Percentiles rank a stretch among this genome's conserved stretches.
Evolutionary conservation across 208 protist species (phyloP).

Genomic region (Wallacemonas rigidus): DNA sequence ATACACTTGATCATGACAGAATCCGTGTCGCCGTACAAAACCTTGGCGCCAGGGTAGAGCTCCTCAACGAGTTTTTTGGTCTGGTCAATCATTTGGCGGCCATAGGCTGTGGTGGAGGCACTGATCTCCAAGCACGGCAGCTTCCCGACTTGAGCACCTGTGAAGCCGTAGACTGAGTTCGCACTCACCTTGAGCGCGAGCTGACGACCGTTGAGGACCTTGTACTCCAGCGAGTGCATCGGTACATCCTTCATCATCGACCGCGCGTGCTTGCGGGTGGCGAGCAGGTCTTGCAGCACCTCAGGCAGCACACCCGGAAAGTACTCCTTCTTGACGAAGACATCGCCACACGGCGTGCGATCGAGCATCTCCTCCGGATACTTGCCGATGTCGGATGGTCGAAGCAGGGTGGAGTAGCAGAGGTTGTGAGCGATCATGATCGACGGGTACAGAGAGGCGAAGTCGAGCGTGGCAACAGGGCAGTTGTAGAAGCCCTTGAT

Average conservation of each 20-base stretch:
- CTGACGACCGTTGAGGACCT: conserved; percentile 98
- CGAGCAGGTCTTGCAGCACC: conserved; percentile 85
- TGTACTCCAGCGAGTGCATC: conserved; percentile 82
- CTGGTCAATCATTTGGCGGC: conserved; percentile 98
- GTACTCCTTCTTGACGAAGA: conserved; percentile 79
- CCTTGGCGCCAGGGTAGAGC: conserved; percentile 97
- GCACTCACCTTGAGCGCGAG: conserved; percentile 99
- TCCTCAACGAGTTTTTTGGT: conserved; percentile 94
- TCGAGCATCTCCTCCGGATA: conserved; percentile 78
- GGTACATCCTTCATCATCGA: conserved; percentile 85
- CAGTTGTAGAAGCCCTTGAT: conserved; percentile 97
- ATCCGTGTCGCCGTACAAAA: conserved; percentile 99
- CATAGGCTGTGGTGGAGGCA: conserved; percentile 97
- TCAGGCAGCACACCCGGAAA: conserved; percentile 85
- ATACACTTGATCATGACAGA: conserved; percentile 98
- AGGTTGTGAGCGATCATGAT: conserved; percentile 99
- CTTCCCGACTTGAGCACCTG: conserved; percentile 97
- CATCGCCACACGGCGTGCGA: conserved; percentile 69
- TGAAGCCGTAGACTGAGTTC: conserved; percentile 99
- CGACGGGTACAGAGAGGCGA: conserved; percentile 99
- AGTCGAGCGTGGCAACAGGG: conserved; percentile 99
- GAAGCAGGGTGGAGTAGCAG: conserved; percentile 97
- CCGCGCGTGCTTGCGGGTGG: conserved; percentile 73
- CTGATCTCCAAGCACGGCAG: conserved; percentile 98
- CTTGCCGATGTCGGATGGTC: conserved; percentile 77